Evolutionary conservation across 768 basidiomycete species (phyloP), one percentile per base, ranked within the genome.

Genomic region (Phylloporus sp.): DNA sequence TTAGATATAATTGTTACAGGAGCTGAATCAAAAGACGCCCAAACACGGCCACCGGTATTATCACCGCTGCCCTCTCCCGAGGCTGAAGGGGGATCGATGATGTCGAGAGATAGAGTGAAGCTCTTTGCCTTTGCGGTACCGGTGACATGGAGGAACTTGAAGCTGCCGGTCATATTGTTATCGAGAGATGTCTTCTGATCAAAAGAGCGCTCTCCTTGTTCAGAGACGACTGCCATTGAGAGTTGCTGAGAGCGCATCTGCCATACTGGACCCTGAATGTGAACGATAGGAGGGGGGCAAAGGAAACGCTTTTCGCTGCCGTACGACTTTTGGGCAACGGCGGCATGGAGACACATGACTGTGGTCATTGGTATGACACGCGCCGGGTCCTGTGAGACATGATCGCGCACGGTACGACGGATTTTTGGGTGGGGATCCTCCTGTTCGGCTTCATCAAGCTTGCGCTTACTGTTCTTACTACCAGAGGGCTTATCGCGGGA

Each of bases 1-100:
- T 96, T 96, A 60, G 93, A 94, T 60, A 97, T 93, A 69, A 96
- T 92, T 37, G 87, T 85, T 58, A 97, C 86, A 38, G 91, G 89
- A 27, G 88, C 84, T 24, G 92, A 95, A 65, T 90, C 84, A 71
- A 96, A 92, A 26, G 87, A 82, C 9, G 90, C 90, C 92, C 91
- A 95, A 48, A 86, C 66, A 49, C 88, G 85, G 53, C 85, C 86
- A 52, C 69, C 66, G 37, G 67, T 42, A 38, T 65, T 53, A 42
- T 66, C 65, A 31, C 58, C 53, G 29, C 55, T 40, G 31, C 62
- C 56, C 51, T 73, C 73, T 18, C 75, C 64, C 31, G 70, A 67
- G 26, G 77, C 56, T 15, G 79, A 72, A 15, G 82, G 74, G 9
- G 88, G 85, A 55, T 91, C 89, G 43, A 87, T 77, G 52, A 91